Evolutionary conservation across 169 alveolate species (phyloP), one percentile per base, ranked within the genome.

Genomic region (Plasmodium fragile): DNA sequence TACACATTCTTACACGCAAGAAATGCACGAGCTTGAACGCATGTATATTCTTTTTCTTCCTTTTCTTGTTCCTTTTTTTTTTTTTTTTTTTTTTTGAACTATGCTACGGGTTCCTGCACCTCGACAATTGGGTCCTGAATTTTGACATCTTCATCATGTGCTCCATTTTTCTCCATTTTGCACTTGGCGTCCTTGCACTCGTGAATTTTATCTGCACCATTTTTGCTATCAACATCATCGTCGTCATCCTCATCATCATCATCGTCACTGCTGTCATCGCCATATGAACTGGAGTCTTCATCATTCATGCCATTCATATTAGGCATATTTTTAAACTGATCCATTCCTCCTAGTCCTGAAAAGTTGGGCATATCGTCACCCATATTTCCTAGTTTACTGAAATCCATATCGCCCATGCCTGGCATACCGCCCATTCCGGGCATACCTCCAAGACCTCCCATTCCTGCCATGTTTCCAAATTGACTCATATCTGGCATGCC

Each of bases 391-490:
- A 85, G 80, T 32, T 85, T 85, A 55, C 93, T 85, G 28, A 85
- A 85, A 75, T 85, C 93, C 30, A 85, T n/a, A 53, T 85, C 93
- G 39, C 90, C 90, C 90, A 81, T 81, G 7, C 90, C 90, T 10
- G 69, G 96, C 82, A 93, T 25, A 25, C 93, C 95, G 1, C 92
- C 93, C 93, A 92, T 80, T 25, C 92, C 96, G 1, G 87, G 95
- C 92, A 87, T 71, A 45, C 82, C 93, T 32, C 93, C 95, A 94
- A 94, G 82, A 16, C 95, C 96, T 7, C 96, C 97, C 92, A 96
- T 92, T 41, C 96, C 96, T 53, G 80, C 55, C 93, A 78, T 81
- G 59, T 43, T 78, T 22, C 89, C 93, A 71, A 79, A 72, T 69
- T 82, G 92, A 77, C 89, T 82, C 90, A 92, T 79, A 30, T 92